Conservation (phyloP, 495 filamentous ascomycete species). For the Talaromyces thailandensis region DNA sequence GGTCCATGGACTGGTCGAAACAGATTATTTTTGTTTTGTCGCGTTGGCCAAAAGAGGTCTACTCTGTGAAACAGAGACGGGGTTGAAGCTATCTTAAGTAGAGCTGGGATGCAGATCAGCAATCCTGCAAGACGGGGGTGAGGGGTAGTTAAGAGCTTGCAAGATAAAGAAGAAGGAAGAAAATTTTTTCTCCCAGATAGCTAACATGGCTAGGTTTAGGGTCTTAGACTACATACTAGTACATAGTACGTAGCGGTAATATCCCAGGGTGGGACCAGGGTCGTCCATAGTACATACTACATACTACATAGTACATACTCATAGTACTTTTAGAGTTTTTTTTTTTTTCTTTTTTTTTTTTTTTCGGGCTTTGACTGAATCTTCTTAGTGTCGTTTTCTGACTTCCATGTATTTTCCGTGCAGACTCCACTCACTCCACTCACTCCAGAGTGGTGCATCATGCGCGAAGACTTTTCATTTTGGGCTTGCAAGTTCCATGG, state of each 20-base stretch:
- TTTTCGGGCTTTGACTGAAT: background rate
- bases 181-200: background rate
- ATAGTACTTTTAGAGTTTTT: background rate
- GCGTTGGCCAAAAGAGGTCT: background rate
- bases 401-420: background rate
- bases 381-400: background rate
- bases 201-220: background rate
- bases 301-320: no score
- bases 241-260: background rate
- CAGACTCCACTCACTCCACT: no score
- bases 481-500: background rate
- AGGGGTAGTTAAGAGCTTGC: background rate
- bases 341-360: no score
- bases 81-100: background rate
- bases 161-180: background rate
- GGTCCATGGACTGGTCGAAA: constrained; percentile 1
- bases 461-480: background rate
- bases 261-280: background rate
- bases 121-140: background rate
- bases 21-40: background rate
- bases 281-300: no score
- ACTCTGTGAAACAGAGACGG: background rate
- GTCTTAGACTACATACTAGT: background rate
- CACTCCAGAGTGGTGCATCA: no score
- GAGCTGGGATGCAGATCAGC: background rate